Evolutionary conservation across 805 yeast species (phyloP).

Genomic region (Candida rishiriensis): DNA sequence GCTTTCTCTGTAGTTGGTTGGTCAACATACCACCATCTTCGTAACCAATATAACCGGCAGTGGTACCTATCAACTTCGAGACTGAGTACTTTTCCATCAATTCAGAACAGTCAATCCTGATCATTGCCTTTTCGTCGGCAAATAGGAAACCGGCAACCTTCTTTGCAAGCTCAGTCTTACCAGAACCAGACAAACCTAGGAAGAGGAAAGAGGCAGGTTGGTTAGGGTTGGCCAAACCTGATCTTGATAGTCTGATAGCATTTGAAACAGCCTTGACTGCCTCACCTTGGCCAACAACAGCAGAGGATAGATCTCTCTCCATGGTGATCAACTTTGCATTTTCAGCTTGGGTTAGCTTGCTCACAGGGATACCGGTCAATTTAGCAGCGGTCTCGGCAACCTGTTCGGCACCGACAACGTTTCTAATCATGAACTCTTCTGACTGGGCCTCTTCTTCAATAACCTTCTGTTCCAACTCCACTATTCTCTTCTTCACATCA

Average conservation of each 20-base stretch:
- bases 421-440: conserved; percentile 64
- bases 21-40: conserved; percentile 97
- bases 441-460: conserved; percentile 59
- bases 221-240: conserved; percentile 93
- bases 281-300: conserved; percentile 92
- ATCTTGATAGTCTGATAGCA: conserved; percentile 87
- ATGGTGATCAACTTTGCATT: conserved; percentile 88
- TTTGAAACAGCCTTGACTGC: conserved; percentile 96
- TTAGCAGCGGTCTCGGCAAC: conserved; percentile 48
- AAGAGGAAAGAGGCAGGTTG: conserved; percentile 95
- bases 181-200: conserved; percentile 94
- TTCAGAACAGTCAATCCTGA: conserved; percentile 97
- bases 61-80: conserved; percentile 91
- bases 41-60: conserved; percentile 95
- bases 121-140: conserved; percentile 94
- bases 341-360: conserved; percentile 92
- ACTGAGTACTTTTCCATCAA: conserved; percentile 93
- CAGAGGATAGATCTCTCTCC: conserved; percentile 79
- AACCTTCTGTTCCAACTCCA: conserved; percentile 66
- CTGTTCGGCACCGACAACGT: conserved; percentile 71
- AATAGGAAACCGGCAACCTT: conserved; percentile 94
- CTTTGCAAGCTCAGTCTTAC: conserved; percentile 97
- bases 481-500: conserved; percentile 74
- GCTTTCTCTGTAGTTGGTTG: conserved; percentile 84
- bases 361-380: conserved; percentile 94